Base-by-base conservation (phyloP, 331 rosid species). In the Quercus lobata region DNA sequence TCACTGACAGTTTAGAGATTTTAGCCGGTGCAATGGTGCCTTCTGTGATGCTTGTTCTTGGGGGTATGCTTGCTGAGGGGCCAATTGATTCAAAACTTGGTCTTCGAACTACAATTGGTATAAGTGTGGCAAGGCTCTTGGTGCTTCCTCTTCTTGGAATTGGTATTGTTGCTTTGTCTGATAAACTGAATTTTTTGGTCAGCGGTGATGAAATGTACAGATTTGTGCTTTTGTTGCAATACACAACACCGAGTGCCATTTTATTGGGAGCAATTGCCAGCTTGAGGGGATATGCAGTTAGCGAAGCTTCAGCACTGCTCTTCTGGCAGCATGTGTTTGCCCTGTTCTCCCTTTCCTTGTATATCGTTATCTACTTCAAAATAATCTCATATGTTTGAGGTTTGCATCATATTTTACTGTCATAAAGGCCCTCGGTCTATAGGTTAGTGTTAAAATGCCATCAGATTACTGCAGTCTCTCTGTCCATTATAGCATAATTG, bases 1-100 rank as follows among this genome's bases (percentile, higher is more conserved):
- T 91, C 77, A 94, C 89, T 8, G 94, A 87, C 80, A 92, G 94
- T 80, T 83, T 91, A 34, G 90, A 91, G 69, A 91, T 91, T 80
- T 71, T 94, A 71, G 97, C 80, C 7, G 90, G 84, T 32, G 98
- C 97, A n/a, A 88, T 78, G 84, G 97, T 94, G 35, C 97, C 98
- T 82, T 92, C 86, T 68, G 97, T 91, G 77, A 91, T 94, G 98
- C 98, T 94, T 71, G 76, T 94, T 74, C 89, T 92, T 15, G 97
- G 97, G 53, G 97, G 94, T 8, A 87, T 92, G 97, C 91, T 94
- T 52, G 98, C 97, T 16, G 97, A 92, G 84, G 97, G 97, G 54
- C 97, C 97, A 55, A 91, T 82, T 69, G 94, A 87, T n/a, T 94
- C 97, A 52, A 87, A 74, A 60, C 89, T 94, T 29, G 97, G 98